phyloP scores from a whole-genome alignment of 2,329 filamentous ascomycete genomes.

The Harringtonia aguacate region DNA sequence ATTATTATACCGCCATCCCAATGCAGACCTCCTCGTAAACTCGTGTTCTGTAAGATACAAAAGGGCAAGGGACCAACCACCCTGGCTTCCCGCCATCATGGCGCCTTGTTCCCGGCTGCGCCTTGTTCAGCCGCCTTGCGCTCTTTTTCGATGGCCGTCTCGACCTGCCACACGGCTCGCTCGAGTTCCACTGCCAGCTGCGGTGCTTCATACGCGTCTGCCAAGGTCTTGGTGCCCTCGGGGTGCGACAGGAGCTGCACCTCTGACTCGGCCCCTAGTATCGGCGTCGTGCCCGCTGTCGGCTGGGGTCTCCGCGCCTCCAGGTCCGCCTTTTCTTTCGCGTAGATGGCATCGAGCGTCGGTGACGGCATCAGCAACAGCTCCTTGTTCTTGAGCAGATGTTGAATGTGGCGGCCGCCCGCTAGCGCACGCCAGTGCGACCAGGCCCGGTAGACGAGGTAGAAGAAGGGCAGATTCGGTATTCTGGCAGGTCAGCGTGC shows the following conservation, averaged over 20 bases:
- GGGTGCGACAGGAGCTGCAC: slow-evolving; percentile 27
- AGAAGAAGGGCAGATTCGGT: slow-evolving; percentile 95
- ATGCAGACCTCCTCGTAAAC: no score
- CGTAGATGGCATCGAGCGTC: slow-evolving; percentile 65
- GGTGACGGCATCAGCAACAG: slow-evolving; percentile 55
- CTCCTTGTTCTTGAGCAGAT: slow-evolving; percentile 64
- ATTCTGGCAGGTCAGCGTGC: slow-evolving; percentile 41
- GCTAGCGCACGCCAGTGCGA: slow-evolving; percentile 81
- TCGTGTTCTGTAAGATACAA: no score
- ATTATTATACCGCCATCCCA: no score
- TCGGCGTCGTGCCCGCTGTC: slow-evolving; percentile 15
- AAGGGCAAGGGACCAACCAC: no score
- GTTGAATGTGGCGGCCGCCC: slow-evolving; percentile 77
- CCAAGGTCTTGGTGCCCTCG: slow-evolving; percentile 20
- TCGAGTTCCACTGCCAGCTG: slow-evolving; percentile 64
- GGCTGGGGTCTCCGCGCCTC: slow-evolving; percentile 6
- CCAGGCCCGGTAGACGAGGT: slow-evolving; percentile 82
- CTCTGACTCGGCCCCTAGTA: no score
- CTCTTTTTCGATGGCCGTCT: slow-evolving; percentile 33
- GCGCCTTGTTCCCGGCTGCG: background rate
- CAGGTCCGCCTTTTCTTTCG: slow-evolving; percentile 8
- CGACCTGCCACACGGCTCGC: slow-evolving; percentile 65
- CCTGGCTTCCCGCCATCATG: no score
- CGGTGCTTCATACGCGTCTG: slow-evolving; percentile 50
- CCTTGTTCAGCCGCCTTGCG: slow-evolving; percentile 12